Evolutionary conservation across 1,284 basidiomycete genomes (phyloP), one percentile per base, ranked within the genome.

Genomic region (Ceratobasidium sp.): DNA sequence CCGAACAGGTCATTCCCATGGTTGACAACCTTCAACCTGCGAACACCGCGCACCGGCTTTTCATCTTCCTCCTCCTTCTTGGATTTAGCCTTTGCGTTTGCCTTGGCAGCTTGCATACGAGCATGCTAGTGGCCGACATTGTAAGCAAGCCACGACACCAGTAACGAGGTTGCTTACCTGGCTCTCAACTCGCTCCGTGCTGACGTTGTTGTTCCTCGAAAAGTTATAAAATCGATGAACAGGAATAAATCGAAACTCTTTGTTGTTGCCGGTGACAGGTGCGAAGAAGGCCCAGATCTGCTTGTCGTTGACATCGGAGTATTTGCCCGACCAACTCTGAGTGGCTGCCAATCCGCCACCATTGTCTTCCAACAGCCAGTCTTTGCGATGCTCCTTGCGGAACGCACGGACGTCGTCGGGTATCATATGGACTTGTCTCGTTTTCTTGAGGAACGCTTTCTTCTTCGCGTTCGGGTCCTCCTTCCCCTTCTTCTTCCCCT

Each of bases 161-260:
- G 41, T 50, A 59, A 38, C 41, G 59, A 62, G 23, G 38, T 64
- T 18, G 48, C 71, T 52, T 44, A 74, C 71, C 20, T 74, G 71
- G 60, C 48, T 74, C 46, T 74, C 71, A 38, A 74, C 71, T 3
- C 71, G 71, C 35, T 74, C 71, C 16, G 57, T 35, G 71, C 71
- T 74, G 16, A 74, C 71, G 23, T 74, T 74, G 33, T 74, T 74
- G 41, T 77, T 80, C 52, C 66, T 78, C 30, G 80, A 69, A 83
- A 96, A 96, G 84, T 94, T 94, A 87, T 96, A 96, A 92, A 93
- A 96, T 65, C 95, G 88, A 83, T 95, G 90, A 3, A 93, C 91
- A 23, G 94, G 92, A 8, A 96, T 91, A 84, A 96, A 95, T 82
- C 93, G 92, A 88, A 96, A 96, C 46, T 91, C 88, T 78, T 64